Percentiles rank a stretch among this genome's conserved stretches.
phyloP scores from a whole-genome alignment of 108 stramenopile genomes.

The Heterococcus sp. region DNA sequence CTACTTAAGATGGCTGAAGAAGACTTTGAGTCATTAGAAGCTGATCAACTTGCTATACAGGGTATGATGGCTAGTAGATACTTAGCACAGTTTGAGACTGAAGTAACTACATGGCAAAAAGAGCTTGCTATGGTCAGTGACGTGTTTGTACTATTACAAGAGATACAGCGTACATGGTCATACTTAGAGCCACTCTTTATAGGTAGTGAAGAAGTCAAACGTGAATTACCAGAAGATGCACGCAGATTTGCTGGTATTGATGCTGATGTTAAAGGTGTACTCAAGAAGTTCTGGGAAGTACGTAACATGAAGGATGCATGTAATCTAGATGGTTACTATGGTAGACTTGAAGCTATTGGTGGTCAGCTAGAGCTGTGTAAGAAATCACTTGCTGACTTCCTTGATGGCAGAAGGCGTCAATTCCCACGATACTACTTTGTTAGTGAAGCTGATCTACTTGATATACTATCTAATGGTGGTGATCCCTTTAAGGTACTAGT shows the following conservation, averaged over 20 bases:
- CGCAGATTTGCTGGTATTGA: slow-evolving; percentile 70
- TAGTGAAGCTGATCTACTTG: slow-evolving; percentile 70
- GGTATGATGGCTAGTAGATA: slow-evolving; percentile 70
- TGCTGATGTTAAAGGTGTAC: slow-evolving; percentile 58
- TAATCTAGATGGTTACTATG: slow-evolving; percentile 63
- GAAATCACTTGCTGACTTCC: slow-evolving; percentile 72
- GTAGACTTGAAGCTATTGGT: slow-evolving; percentile 61
- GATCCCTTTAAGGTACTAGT: slow-evolving; percentile 66
- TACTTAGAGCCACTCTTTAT: slow-evolving; percentile 81
- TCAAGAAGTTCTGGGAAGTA: slow-evolving; percentile 60
- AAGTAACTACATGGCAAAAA: slow-evolving; percentile 64
- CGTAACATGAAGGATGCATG: slow-evolving; percentile 66
- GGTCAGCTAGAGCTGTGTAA: slow-evolving; percentile 73
- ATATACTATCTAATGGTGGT: slow-evolving; percentile 74
- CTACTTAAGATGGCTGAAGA: slow-evolving; percentile 70
- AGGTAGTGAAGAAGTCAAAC: slow-evolving; percentile 73
- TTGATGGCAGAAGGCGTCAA: slow-evolving; percentile 69
- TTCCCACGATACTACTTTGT: slow-evolving; percentile 80
- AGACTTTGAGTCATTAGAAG: slow-evolving; percentile 72
- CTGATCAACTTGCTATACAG: slow-evolving; percentile 71
- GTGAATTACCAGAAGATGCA: slow-evolving; percentile 73
- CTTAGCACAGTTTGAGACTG: slow-evolving; percentile 61
- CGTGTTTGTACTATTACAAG: slow-evolving; percentile 59
- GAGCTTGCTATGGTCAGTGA: slow-evolving; percentile 63
- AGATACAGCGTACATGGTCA: slow-evolving; percentile 77